phyloP scores from a whole-genome alignment of 768 basidiomycete species.

The Mycena galopus region DNA sequence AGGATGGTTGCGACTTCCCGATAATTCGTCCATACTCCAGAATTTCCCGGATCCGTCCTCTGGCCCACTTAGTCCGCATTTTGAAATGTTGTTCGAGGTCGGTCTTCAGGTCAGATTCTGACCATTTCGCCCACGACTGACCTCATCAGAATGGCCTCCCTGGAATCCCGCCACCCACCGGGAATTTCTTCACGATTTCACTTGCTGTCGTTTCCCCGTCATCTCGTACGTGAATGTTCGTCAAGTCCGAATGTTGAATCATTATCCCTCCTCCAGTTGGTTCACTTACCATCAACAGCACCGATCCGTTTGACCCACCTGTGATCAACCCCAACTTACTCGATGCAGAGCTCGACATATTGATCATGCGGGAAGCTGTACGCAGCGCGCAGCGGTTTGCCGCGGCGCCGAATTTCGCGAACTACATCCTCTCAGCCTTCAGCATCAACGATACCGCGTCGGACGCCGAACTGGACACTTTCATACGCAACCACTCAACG shows the following conservation, averaged over 20 bases:
- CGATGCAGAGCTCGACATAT: background rate
- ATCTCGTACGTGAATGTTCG: background rate
- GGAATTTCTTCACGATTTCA: constrained; percentile 28
- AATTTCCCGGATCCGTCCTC: constrained; percentile 41
- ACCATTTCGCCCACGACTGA: no score
- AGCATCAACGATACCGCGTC: background rate
- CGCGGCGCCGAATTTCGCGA: background rate
- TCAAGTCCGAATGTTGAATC: background rate
- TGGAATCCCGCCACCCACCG: constrained; percentile 18
- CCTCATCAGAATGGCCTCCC: constrained; percentile 27
- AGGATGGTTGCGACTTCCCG: constrained; percentile 38
- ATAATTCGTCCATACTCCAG: constrained; percentile 26
- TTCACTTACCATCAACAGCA: background rate
- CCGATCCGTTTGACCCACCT: background rate
- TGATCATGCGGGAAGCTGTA: background rate
- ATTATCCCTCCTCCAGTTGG: background rate
- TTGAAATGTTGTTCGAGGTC: constrained; percentile 38
- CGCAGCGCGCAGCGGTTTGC: background rate
- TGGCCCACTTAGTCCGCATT: constrained; percentile 39
- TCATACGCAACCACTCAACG: background rate
- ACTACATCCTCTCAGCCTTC: background rate
- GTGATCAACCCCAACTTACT: background rate
- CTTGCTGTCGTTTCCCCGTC: constrained; percentile 34
- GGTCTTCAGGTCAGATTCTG: constrained; percentile 24
- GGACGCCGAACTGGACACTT: background rate